A percentile compares a stretch with the other conserved stretches of the same genome.
Conservation (phyloP, 1,284 basidiomycete genomes). For the Vanrija sp. region DNA sequence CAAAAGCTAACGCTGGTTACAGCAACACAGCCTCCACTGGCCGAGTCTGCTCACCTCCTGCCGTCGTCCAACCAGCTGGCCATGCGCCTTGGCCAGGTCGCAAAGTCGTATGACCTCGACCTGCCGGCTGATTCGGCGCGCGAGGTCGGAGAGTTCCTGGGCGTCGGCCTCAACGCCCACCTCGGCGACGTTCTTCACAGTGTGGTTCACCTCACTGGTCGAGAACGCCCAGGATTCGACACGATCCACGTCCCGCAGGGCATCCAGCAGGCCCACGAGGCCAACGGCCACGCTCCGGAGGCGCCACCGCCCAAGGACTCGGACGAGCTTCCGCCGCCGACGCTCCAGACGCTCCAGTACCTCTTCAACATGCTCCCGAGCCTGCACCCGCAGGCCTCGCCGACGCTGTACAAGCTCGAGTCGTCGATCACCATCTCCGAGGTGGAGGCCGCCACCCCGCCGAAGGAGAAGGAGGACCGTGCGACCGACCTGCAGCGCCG, state of each 20-base stretch:
- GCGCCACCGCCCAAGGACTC: not conserved
- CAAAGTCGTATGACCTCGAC: slow-evolving; percentile 31
- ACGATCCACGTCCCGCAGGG: slow-evolving; percentile 32
- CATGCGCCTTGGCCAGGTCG: slow-evolving; percentile 28
- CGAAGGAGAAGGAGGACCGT: not conserved
- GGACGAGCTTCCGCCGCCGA: slow-evolving; percentile 16
- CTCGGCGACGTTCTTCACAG: slow-evolving; percentile 36
- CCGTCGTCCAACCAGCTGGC: slow-evolving; percentile 38
- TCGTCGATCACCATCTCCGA: slow-evolving; percentile 31
- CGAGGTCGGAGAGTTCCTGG: slow-evolving; percentile 46
- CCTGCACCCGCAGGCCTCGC: slow-evolving; percentile 38
- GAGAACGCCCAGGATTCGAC: slow-evolving; percentile 32
- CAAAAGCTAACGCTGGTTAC: not conserved
- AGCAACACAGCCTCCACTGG: slow-evolving; percentile 22
- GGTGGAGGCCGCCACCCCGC: slow-evolving; percentile 13
- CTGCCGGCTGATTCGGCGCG: slow-evolving; percentile 21
- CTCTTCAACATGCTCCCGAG: slow-evolving; percentile 38
- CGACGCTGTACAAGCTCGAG: slow-evolving; percentile 38
- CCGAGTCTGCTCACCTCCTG: slow-evolving; percentile 21
- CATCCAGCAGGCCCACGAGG: slow-evolving; percentile 1
- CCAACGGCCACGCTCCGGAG: not conserved
- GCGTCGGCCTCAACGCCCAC: slow-evolving; percentile 41
- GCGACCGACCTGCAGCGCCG: slow-evolving; percentile 1
- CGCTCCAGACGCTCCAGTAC: slow-evolving; percentile 30
- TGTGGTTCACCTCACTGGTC: slow-evolving; percentile 32